A percentile compares a stretch with the other conserved stretches of the same genome.
These are phyloP conservation scores for Artemisia argyi DNA, from an alignment of 129 eudicot species.

Conservation along the genomic window DNA sequence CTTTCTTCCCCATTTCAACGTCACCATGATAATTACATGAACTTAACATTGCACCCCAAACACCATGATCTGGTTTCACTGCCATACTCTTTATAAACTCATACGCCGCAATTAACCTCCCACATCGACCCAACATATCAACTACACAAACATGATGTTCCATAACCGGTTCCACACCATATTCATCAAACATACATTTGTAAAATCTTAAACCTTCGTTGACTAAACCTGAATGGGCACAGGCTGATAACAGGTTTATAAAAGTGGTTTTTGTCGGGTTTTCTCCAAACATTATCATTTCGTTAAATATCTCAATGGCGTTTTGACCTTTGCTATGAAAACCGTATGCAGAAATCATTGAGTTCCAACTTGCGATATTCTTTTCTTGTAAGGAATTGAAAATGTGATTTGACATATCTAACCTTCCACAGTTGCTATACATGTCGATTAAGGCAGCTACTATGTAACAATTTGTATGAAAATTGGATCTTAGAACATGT, in stretches of 20 bases:
- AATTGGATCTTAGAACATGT: conserved; percentile 33
- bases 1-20: conserved; percentile 64
- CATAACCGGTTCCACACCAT: conserved; percentile 37
- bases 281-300: conserved; percentile 50
- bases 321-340: no score
- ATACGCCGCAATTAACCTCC: conserved; percentile 52
- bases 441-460: conserved; percentile 59
- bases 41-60: conserved; percentile 91
- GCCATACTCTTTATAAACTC: conserved; percentile 38
- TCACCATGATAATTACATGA: conserved; percentile 68
- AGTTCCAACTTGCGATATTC: conserved; percentile 59
- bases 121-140: conserved; percentile 62
- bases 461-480: conserved; percentile 45
- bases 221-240: conserved; percentile 64
- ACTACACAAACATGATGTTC: conserved; percentile 73
- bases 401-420: conserved; percentile 39
- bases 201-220: conserved; percentile 44
- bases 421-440: conserved; percentile 69
- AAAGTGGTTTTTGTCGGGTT: conserved; percentile 41
- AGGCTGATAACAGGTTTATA: conserved; percentile 54
- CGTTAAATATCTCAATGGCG: conserved; percentile 30
- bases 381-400: conserved; percentile 37
- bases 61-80: conserved; percentile 44
- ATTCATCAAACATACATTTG: conserved; percentile 38
- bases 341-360: no score